Evolutionary conservation across 805 yeast species (phyloP).

Genomic region (Brettanomyces naardenensis): DNA sequence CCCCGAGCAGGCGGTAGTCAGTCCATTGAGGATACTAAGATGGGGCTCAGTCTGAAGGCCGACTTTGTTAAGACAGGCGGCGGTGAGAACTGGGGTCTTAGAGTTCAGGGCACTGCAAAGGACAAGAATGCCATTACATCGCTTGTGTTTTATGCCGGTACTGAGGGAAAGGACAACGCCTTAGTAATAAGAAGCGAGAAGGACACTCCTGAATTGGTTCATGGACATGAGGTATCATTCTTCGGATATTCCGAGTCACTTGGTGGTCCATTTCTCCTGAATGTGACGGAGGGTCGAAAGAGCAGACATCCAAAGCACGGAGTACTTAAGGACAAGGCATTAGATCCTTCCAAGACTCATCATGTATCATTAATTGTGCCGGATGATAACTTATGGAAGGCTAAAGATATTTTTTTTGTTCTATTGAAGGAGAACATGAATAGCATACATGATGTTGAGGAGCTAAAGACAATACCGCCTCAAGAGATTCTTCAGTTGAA

Average conservation of each 20-base stretch:
- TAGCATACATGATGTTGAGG: constrained; percentile 24
- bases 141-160: constrained; percentile 68
- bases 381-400: constrained; percentile 66
- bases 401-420: constrained; percentile 65
- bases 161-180: constrained; percentile 46
- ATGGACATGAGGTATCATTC: constrained; percentile 31
- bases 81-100: constrained; percentile 67
- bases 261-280: constrained; percentile 52
- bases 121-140: constrained; percentile 46
- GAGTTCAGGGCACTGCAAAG: constrained; percentile 59
- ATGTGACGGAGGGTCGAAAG: constrained; percentile 45
- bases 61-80: constrained; percentile 74
- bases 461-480: constrained; percentile 31
- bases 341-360: constrained; percentile 55
- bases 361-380: constrained; percentile 68
- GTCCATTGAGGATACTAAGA: constrained; percentile 57
- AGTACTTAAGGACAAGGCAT: constrained; percentile 26
- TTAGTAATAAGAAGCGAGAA: constrained; percentile 20
- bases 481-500: constrained; percentile 47
- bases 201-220: constrained; percentile 19
- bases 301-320: constrained; percentile 34
- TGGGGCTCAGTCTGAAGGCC: constrained; percentile 53
- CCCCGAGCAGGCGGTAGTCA: constrained; percentile 85
- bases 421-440: constrained; percentile 55
- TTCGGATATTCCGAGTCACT: constrained; percentile 55